Base-by-base conservation (phyloP, 2,329 filamentous ascomycete genomes). In the Claviceps cyperi region DNA sequence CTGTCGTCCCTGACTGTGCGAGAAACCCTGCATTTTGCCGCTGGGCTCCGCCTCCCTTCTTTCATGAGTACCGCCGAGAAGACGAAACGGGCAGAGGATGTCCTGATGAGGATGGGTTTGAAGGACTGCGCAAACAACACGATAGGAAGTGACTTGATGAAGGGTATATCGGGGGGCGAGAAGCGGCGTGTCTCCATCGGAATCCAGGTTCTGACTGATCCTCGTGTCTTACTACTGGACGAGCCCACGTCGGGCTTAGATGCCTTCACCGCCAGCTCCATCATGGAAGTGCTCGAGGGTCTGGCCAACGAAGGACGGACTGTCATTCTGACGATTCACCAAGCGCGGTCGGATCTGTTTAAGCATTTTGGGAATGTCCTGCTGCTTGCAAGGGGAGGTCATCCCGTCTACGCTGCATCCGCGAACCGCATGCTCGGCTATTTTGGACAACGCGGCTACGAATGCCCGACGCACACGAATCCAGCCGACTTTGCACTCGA, bases 151-250 rank as follows among this genome's bases (percentile, higher is more conserved):
- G 82, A 86, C 8, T 64, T 85, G 4, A 73, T 86, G 56, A 89
- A 89, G 61, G 84, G 85, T 0, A 88, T 90, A 32, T 87, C 83
- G 8, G 85, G 85, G 2, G 86, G 86, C 17, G 84, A 90, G 64
- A 89, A 88, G 64, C 74, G 85, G 2, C 76, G 86, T 50, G 83
- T 89, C 5, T 84, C 82, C 2, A 88, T 90, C 53, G 85, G 84
- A 0, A 79, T 88, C 0, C 85, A 90, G 56, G 81, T 89, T 6
- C 70, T 90, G 11, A 89, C 83, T 0, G 83, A 88, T 52, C 85
- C 85, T 1, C 77, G 80, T 1, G 75, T 90, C 2, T 66, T 90
- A 1, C 69, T 90, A 0, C 73, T 90, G 0, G 85, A 90, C 53
- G 85, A 90, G 56, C 85, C 86, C 0, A 84, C 85, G 0, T 86